Conservation (phyloP, 139 green algal genomes). For the Chlamydomonas incerta region DNA sequence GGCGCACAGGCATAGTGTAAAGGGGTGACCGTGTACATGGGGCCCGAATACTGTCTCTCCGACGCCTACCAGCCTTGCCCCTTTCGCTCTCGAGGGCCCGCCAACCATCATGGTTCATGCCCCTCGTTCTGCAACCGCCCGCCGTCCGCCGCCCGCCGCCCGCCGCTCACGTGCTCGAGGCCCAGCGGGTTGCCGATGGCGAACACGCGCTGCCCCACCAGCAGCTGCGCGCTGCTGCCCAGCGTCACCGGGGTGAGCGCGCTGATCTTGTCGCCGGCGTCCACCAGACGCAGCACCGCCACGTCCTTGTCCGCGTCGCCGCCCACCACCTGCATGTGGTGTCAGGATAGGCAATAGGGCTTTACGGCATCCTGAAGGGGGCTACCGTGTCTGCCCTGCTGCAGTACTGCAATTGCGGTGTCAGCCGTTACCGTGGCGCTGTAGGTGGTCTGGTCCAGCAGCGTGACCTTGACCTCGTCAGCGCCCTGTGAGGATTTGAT, state of each 20-base stretch:
- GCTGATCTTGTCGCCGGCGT: background rate
- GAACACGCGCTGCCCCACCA: constrained; percentile 80
- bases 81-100: too few species aligned
- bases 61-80: too few species aligned
- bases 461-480: constrained; percentile 63
- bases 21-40: constrained; percentile 74
- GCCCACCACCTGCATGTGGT: constrained; percentile 47
- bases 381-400: too few species aligned
- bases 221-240: constrained; percentile 57
- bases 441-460: constrained; percentile 67
- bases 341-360: too few species aligned
- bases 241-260: constrained; percentile 56
- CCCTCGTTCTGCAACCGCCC: too few species aligned
- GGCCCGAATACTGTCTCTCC: too few species aligned
- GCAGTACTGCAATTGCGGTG: too few species aligned
- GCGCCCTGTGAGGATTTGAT: too few species aligned
- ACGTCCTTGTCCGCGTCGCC: constrained; percentile 66
- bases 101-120: too few species aligned
- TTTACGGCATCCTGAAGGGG: too few species aligned
- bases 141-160: background rate
- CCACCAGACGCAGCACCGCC: constrained; percentile 60
- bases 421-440: constrained; percentile 51
- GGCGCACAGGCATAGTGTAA: constrained; percentile 58
- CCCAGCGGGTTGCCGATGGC: constrained; percentile 49
- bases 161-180: constrained; percentile 21